phyloP scores from a whole-genome alignment of 1,284 basidiomycete species.

The Cyathus pygmaeus region DNA sequence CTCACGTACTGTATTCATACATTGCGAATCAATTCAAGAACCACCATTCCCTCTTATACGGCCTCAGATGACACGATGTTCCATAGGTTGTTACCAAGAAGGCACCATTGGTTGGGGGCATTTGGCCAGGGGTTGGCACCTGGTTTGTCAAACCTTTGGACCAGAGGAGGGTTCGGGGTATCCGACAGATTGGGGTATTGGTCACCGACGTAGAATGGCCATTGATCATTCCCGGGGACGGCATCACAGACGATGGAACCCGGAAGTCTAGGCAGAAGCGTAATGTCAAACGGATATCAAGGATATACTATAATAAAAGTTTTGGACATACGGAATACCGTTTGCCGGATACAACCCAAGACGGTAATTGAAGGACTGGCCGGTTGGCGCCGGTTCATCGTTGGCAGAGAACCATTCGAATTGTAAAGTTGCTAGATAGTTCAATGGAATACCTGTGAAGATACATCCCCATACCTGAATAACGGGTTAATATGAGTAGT shows the following conservation, averaged over 20 bases:
- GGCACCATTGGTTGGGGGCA: neutral
- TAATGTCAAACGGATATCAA: neutral
- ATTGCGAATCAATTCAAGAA: too few relatives aligned
- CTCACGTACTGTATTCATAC: too few relatives aligned
- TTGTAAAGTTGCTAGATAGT: neutral
- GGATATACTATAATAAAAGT: neutral
- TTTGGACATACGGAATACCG: neutral
- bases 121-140: neutral
- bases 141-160: neutral
- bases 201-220: neutral
- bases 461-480: neutral
- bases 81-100: neutral
- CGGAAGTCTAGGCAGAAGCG: too few relatives aligned
- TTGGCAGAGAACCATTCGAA: neutral
- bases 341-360: neutral
- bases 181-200: neutral
- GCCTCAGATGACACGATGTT: slow-evolving; percentile 20
- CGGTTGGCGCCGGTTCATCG: neutral
- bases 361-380: neutral
- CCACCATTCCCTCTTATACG: too few relatives aligned
- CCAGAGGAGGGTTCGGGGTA: neutral
- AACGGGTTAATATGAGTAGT: neutral
- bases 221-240: neutral
- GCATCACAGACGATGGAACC: neutral
- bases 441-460: neutral